Evolutionary conservation across 345 rosid genomes (phyloP), one percentile per base, ranked within the genome.

Genomic region (Conringia planisiliqua): DNA sequence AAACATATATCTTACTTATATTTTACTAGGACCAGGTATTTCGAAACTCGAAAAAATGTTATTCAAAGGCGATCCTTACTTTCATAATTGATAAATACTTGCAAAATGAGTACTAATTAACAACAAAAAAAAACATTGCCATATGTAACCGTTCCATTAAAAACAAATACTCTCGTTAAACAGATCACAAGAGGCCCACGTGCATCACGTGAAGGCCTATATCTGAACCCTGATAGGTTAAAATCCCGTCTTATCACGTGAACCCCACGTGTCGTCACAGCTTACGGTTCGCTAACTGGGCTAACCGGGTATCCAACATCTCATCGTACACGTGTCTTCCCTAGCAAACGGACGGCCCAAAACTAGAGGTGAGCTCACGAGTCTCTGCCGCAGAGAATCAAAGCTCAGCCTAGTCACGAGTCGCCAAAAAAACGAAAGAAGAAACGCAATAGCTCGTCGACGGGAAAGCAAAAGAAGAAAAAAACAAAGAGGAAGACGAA

Each of bases 231-330:
- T 38, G 29, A 65, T 77, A 17, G 72, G 80, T 70, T 48, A 64
- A 30, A 70, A 14, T 56, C 27, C 57, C 80, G 80, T 63, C 71
- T 69, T 11, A 56, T 70, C 80, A 77, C 80, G 75, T 76, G 80
- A 76, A 76, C 0, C 66, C 43, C 80, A 70, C 80, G 75, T 70
- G 80, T 44, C 79, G 1, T n/a, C 60, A 26, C 4, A 62, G 16
- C 48, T 33, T 14, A 40, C 59, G 40, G 70, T 76, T 75, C 16
- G 6, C 35, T 62, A 42, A 24, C 58, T 32, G 35, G 10, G 32
- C 2, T 22, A 38, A 68, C 79, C 38, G 22, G 55, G 4, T 50
- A 68, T 22, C 44, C 36, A 27, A 3, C 56, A 50, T 71, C 72
- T 5, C 0, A 6, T 4, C 77, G 13, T 59, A 66, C 81, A 72